Conservation (phyloP, 345 rosid genomes). For the Mercurialis annua region DNA sequence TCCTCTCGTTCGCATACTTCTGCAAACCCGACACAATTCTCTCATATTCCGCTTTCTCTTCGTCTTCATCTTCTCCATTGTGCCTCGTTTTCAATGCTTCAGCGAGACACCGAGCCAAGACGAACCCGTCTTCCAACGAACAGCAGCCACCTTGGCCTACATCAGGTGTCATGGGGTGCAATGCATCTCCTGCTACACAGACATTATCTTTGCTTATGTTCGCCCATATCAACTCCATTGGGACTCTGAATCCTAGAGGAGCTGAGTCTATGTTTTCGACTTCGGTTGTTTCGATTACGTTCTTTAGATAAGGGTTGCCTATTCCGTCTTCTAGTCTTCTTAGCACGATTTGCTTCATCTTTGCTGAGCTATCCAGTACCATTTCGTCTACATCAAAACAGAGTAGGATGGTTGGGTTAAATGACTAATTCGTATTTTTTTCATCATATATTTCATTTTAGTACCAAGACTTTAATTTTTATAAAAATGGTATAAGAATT, state of each 20-base stretch:
- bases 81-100: conserved; percentile 29
- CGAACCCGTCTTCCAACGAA: conserved; percentile 62
- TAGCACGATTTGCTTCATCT: conserved; percentile 44
- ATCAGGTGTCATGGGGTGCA: conserved; percentile 75
- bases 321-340: conserved; percentile 32
- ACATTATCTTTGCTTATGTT: conserved; percentile 54
- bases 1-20: conserved; percentile 47
- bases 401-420: no score
- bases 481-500: no score
- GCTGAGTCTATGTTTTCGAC: conserved; percentile 31
- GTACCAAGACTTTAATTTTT: no score
- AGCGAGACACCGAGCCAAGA: conserved; percentile 62
- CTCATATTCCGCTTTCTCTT: conserved; percentile 21
- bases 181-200: conserved; percentile 69
- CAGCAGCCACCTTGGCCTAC: conserved; percentile 67
- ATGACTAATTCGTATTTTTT: no score
- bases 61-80: conserved; percentile 11
- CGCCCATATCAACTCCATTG: conserved; percentile 60
- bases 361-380: conserved; percentile 29
- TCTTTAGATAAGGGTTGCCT: conserved; percentile 30
- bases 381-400: conserved; percentile 8
- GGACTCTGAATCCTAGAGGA: conserved; percentile 38
- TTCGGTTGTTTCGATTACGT: conserved; percentile 37
- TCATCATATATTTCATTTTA: no score
- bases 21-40: conserved; percentile 43